Conservation (phyloP, 1,139 yeast genomes). For the Taphrina flavorubra region DNA sequence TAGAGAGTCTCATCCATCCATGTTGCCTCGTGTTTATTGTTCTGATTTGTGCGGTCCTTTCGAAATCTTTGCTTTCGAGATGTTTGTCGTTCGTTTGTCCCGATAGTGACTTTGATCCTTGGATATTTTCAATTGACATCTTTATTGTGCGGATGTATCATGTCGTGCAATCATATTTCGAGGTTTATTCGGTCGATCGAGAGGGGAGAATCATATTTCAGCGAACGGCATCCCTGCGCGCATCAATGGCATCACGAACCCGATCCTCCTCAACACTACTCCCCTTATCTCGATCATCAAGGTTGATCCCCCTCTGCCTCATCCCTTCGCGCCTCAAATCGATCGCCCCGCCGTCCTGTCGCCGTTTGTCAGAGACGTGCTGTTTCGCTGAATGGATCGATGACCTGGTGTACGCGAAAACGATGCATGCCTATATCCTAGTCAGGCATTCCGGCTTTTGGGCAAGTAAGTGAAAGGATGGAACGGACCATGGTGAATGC, state of each 20-base stretch:
- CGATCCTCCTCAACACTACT: slow-evolving; percentile 13
- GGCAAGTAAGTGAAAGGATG: background rate
- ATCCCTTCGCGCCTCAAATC: slow-evolving; percentile 38
- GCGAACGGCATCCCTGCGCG: background rate
- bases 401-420: slow-evolving; percentile 34
- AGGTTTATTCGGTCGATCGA: too few relatives aligned
- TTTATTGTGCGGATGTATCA: too few relatives aligned
- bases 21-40: too few relatives aligned
- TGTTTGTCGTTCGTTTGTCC: too few relatives aligned
- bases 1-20: background rate
- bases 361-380: slow-evolving; percentile 24
- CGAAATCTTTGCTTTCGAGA: too few relatives aligned
- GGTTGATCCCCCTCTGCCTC: slow-evolving; percentile 40
- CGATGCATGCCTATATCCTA: slow-evolving; percentile 30
- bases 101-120: too few relatives aligned
- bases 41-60: background rate
- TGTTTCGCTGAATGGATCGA: slow-evolving; percentile 35
- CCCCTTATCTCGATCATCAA: slow-evolving; percentile 11
- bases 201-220: too few relatives aligned
- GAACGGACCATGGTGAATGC: slow-evolving; percentile 35
- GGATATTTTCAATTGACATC: too few relatives aligned
- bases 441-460: background rate
- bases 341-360: slow-evolving; percentile 36
- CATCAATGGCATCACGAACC: slow-evolving; percentile 22
- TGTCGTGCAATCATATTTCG: too few relatives aligned